Conservation (phyloP, 306 rosid species). For the Glycine latifolia region DNA sequence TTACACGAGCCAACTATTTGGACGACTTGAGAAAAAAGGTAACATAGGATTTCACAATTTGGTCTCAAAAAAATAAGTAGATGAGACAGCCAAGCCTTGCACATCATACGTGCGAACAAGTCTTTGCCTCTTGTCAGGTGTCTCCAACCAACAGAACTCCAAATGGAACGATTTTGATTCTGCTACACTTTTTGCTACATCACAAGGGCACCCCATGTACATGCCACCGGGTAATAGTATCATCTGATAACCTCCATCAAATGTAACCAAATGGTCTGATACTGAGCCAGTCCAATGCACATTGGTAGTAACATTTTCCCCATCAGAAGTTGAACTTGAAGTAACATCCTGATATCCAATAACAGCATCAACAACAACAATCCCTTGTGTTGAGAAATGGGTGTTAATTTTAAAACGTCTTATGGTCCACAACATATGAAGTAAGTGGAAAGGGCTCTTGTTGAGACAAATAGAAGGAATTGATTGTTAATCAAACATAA, state of each 20-base stretch:
- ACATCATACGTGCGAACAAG: slow-evolving; percentile 85
- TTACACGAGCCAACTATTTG: slow-evolving; percentile 6
- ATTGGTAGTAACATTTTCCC: slow-evolving; percentile 62
- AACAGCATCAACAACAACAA: slow-evolving; percentile 34
- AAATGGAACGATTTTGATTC: slow-evolving; percentile 81
- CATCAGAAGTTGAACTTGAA: slow-evolving; percentile 56
- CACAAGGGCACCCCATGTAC: slow-evolving; percentile 91
- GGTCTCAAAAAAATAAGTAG: slow-evolving; percentile 81
- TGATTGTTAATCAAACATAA: slow-evolving; percentile 13
- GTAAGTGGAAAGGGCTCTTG: not conserved
- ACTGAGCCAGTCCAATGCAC: slow-evolving; percentile 88
- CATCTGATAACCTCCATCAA: slow-evolving; percentile 82
- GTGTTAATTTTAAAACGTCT: not conserved
- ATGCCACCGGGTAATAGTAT: slow-evolving; percentile 91
- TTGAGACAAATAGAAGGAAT: too few relatives aligned
- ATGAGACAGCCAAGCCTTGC: slow-evolving; percentile 95
- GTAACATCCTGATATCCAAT: slow-evolving; percentile 66
- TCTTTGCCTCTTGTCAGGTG: slow-evolving; percentile 82
- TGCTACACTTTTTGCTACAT: slow-evolving; percentile 78
- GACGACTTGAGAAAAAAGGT: not conserved
- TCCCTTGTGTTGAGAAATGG: not conserved
- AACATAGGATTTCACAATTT: slow-evolving; percentile 54
- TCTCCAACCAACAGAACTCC: slow-evolving; percentile 94
- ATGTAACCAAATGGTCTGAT: slow-evolving; percentile 66
- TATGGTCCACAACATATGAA: slow-evolving; percentile 16